These are phyloP conservation scores for Jimgerdemannia lactiflua DNA, from an alignment of 192 early-diverging fungal genomes.

Conservation along the genomic window DNA sequence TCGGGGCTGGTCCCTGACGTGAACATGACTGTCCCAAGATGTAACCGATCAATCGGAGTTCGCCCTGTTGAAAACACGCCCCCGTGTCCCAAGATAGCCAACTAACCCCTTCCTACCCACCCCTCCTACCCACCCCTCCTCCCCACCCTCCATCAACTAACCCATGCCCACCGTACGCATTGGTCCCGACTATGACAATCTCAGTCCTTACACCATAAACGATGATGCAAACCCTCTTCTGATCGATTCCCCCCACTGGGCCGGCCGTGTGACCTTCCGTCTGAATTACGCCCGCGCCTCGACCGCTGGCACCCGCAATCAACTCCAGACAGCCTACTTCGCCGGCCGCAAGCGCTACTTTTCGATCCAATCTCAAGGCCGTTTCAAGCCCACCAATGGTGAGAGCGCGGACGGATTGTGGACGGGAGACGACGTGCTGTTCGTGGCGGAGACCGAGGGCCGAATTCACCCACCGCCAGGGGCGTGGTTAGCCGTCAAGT, in stretches of 20 bases:
- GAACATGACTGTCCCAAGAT: too few species aligned
- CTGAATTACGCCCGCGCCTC: constrained; percentile 17
- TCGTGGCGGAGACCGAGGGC: constrained; percentile 32
- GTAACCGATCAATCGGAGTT: too few species aligned
- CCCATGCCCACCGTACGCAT: constrained; percentile 20
- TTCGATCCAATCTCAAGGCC: constrained; percentile 39
- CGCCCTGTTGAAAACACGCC: too few species aligned
- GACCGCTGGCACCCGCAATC: not conserved
- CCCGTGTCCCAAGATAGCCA: too few species aligned
- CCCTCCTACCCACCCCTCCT: not conserved
- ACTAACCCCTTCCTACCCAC: not conserved
- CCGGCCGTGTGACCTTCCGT: constrained; percentile 29
- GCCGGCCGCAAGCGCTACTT: constrained; percentile 23
- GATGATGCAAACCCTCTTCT: constrained; percentile 20
- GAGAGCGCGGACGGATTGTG: constrained; percentile 16
- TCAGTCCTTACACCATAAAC: constrained; percentile 23
- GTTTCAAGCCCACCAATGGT: constrained; percentile 34
- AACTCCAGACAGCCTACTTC: constrained; percentile 24
- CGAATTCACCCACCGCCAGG: constrained; percentile 18
- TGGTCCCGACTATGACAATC: constrained; percentile 12
- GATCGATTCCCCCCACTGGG: constrained; percentile 29
- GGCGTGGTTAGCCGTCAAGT: constrained; percentile 19
- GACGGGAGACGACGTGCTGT: constrained; percentile 31
- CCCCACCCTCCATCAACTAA: not conserved
- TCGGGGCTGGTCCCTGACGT: too few species aligned